phyloP scores from a whole-genome alignment of 345 rosid species.

The Mangifera indica region DNA sequence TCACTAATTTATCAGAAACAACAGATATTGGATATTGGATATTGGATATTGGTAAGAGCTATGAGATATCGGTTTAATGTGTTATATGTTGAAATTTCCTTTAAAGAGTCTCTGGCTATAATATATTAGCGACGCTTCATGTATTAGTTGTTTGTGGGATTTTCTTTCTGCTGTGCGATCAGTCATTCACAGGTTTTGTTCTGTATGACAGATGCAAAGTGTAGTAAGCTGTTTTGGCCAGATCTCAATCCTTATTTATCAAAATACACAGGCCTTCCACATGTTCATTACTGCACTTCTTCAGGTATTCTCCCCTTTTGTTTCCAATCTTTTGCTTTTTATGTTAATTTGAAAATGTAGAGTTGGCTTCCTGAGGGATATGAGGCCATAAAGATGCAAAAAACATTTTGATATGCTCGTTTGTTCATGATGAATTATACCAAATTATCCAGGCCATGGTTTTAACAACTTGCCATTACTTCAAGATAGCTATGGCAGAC shows the following conservation, averaged over 20 bases:
- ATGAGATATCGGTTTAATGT: too few species aligned
- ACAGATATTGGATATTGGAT: too few species aligned
- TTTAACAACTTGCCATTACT: background rate
- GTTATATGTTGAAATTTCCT: background rate
- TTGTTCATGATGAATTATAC: background rate
- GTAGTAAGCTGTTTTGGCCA: conserved; percentile 78
- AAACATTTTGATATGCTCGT: background rate
- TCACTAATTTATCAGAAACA: background rate
- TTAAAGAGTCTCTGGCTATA: background rate
- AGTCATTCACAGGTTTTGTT: background rate
- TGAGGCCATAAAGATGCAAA: too few species aligned
- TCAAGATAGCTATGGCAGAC: background rate
- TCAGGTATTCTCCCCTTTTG: conserved; percentile 45
- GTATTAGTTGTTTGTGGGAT: background rate
- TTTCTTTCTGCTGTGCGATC: background rate
- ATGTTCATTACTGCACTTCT: conserved; percentile 90
- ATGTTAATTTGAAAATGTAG: background rate
- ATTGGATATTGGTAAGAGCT: too few species aligned
- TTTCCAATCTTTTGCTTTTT: background rate
- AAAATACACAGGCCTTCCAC: conserved; percentile 83
- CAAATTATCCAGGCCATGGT: too few species aligned
- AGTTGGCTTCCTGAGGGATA: background rate
- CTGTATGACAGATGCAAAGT: conserved; percentile 68
- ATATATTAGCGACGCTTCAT: background rate
- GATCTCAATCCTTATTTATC: conserved; percentile 71